These are phyloP conservation scores for Microsporum ferrugineum DNA, from an alignment of 2,329 filamentous ascomycete species.

Conservation along the genomic window DNA sequence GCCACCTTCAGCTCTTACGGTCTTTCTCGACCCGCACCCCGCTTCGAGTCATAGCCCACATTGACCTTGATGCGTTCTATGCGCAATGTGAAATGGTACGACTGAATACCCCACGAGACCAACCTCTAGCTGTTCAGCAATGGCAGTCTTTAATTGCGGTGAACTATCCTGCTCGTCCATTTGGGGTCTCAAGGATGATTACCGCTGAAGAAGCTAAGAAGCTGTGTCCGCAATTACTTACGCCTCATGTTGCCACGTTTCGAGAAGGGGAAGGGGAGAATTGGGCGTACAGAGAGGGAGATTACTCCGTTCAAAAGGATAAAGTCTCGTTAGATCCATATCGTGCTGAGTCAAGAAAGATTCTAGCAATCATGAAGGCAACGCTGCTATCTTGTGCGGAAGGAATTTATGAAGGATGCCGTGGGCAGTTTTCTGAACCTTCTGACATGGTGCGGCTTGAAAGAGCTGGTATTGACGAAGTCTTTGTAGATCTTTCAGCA, in stretches of 20 bases:
- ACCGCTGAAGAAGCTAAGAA: constrained; percentile 72
- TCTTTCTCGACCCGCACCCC: constrained; percentile 61
- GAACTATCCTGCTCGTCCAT: constrained; percentile 81
- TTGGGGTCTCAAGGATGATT: constrained; percentile 68
- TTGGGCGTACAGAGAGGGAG: constrained; percentile 80
- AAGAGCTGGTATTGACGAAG: constrained; percentile 91
- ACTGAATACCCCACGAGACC: constrained; percentile 58
- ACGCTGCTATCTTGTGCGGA: constrained; percentile 44
- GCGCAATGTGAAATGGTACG: constrained; percentile 92
- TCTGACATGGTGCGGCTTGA: constrained; percentile 52
- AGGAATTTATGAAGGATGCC: constrained; percentile 11
- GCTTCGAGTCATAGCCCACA: constrained; percentile 75
- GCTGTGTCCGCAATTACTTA: constrained; percentile 68
- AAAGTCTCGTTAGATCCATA: constrained; percentile 95
- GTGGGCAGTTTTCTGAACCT: constrained; percentile 14
- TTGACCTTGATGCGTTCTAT: constrained; percentile 97
- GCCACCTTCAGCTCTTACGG: constrained; percentile 65
- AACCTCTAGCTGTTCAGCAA: constrained; percentile 85
- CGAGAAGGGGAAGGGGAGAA: constrained; percentile 71
- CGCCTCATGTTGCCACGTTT: constrained; percentile 93
- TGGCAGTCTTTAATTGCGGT: constrained; percentile 93
- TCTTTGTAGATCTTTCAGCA: constrained; percentile 82
- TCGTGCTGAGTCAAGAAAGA: constrained; percentile 69
- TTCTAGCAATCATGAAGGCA: constrained; percentile 67
- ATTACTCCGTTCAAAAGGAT: constrained; percentile 67